These are phyloP conservation scores for Periconia sp. DNA, from an alignment of 2,329 filamentous ascomycete species.

Conservation along the genomic window DNA sequence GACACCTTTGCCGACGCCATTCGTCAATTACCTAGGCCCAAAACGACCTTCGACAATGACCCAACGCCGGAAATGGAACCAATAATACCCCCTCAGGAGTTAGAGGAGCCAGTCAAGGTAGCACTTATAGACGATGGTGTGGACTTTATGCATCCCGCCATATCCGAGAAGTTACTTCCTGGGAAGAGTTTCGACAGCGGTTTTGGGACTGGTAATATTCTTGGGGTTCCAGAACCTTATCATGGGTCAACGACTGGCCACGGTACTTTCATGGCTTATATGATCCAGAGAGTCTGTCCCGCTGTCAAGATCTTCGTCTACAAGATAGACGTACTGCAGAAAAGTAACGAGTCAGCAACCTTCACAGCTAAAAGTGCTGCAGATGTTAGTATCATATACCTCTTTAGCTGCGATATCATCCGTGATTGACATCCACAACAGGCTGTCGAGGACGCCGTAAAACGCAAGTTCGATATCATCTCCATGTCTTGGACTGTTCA, in stretches of 20 bases:
- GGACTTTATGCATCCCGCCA: neutral
- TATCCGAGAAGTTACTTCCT: neutral
- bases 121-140: neutral
- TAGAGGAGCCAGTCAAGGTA: neutral
- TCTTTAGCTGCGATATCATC: too few species aligned
- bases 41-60: too few species aligned
- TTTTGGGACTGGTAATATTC: neutral
- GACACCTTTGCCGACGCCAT: too few species aligned
- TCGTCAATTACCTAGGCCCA: too few species aligned
- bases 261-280: neutral
- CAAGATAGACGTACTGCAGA: neutral
- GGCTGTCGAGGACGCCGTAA: neutral
- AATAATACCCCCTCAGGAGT: neutral
- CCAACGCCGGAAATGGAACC: too few species aligned
- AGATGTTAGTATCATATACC: neutral
- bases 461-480: neutral
- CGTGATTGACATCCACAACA: neutral
- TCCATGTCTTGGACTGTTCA: neutral
- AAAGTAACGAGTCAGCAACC: neutral
- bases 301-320: neutral
- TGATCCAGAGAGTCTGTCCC: neutral
- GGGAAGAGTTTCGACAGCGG: neutral
- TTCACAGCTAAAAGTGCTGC: slow-evolving; percentile 1
- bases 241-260: neutral
- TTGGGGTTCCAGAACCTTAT: neutral